phyloP scores from a whole-genome alignment of 441 rosid genomes.

The Hura crepitans region DNA sequence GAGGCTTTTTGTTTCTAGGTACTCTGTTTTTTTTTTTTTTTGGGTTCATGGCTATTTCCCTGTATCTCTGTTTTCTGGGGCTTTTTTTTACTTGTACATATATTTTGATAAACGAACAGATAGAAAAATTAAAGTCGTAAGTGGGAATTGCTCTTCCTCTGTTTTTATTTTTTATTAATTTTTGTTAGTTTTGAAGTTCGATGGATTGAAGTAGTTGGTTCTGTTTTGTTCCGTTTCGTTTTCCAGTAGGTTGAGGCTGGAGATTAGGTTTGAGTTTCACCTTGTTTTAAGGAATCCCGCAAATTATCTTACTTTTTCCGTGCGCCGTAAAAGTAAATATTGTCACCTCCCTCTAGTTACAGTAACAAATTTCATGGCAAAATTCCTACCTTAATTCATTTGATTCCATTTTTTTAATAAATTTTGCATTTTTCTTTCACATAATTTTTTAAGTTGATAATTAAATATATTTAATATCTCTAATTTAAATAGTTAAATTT shows the following conservation, averaged over 20 bases:
- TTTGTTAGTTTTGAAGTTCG: background rate
- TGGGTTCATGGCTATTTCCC: background rate
- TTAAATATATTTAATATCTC: too few relatives aligned
- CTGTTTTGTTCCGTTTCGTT: background rate
- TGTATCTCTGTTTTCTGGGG: slow-evolving; percentile 16
- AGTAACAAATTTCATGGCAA: too few relatives aligned
- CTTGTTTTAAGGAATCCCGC: too few relatives aligned
- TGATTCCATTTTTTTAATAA: too few relatives aligned
- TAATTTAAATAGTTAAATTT: too few relatives aligned
- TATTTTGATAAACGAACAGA: slow-evolving; percentile 10
- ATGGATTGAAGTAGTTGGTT: background rate
- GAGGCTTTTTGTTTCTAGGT: background rate
- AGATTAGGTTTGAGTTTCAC: background rate
- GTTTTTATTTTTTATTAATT: background rate
- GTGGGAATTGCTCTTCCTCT: background rate
- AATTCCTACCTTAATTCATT: too few relatives aligned
- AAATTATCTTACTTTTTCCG: too few relatives aligned
- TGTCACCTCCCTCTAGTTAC: too few relatives aligned
- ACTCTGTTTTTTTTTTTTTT: background rate
- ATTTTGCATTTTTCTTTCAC: too few relatives aligned
- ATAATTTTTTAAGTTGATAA: too few relatives aligned
- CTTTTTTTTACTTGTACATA: slow-evolving; percentile 23
- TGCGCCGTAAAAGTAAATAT: too few relatives aligned
- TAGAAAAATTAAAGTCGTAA: background rate
- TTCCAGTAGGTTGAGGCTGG: background rate